A percentile compares a stretch with the other conserved stretches of the same genome.
phyloP scores from a whole-genome alignment of 2,329 filamentous ascomycete species.

The Salinomyces thailandicus region DNA sequence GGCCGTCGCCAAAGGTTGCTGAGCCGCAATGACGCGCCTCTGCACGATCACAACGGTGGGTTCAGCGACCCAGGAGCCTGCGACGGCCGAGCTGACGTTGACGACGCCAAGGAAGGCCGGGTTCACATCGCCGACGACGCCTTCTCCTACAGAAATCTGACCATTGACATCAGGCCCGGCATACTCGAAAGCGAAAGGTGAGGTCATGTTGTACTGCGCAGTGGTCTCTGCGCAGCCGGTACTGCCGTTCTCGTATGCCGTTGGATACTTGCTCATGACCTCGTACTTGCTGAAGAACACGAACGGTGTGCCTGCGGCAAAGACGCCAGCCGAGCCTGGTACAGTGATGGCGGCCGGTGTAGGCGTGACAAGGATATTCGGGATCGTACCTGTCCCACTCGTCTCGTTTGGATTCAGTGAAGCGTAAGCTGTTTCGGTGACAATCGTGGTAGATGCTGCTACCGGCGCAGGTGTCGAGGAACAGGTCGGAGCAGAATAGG shows the following conservation, averaged over 20 bases:
- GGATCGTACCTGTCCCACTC: constrained; percentile 20
- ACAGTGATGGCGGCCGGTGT: constrained; percentile 21
- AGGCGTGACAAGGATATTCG: constrained; percentile 20
- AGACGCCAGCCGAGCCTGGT: constrained; percentile 11
- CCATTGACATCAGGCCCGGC: constrained; percentile 25
- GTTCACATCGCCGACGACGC: constrained; percentile 26
- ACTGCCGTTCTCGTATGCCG: constrained; percentile 19
- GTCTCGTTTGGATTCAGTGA: constrained; percentile 14
- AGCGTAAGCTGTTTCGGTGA: constrained; percentile 22
- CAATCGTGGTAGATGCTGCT: constrained; percentile 21
- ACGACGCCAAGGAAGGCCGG: constrained; percentile 25
- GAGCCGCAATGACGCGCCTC: constrained; percentile 27
- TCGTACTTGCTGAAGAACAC: constrained; percentile 36
- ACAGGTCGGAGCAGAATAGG: constrained; percentile 12
- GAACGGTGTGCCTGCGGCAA: constrained; percentile 28
- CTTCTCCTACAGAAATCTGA: constrained; percentile 8
- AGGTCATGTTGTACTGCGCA: constrained; percentile 25
- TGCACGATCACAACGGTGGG: constrained; percentile 36
- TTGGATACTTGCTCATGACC: constrained; percentile 26
- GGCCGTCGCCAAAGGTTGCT: constrained; percentile 9
- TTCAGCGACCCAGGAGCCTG: constrained; percentile 29
- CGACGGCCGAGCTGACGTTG: constrained; percentile 9
- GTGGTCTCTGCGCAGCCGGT: constrained; percentile 25
- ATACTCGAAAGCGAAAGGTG: constrained; percentile 30
- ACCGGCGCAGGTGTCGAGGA: constrained; percentile 19